A percentile compares a stretch with the other conserved stretches of the same genome.
Evolutionary conservation across 176 grass and related monocot genomes (phyloP).

Genomic region (Musa troglodytarum): DNA sequence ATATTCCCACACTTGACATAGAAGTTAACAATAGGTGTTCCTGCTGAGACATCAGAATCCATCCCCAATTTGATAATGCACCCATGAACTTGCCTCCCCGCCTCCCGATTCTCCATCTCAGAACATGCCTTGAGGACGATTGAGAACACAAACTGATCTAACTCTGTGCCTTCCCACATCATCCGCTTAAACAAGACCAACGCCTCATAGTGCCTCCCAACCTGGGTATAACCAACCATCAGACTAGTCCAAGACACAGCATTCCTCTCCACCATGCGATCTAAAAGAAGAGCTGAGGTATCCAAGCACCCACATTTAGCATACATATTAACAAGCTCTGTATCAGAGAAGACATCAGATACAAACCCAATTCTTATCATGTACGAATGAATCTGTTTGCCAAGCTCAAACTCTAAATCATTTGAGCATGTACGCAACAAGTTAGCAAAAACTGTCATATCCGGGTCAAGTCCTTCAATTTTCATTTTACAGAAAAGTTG

Average conservation of each 20-base stretch:
- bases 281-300: constrained; percentile 13
- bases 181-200: constrained; percentile 6
- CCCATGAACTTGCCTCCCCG: constrained; percentile 17
- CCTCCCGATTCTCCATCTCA: background rate
- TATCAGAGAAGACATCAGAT: background rate
- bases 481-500: constrained; percentile 1
- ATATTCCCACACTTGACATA: constrained; percentile 20
- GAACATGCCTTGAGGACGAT: constrained; percentile 16
- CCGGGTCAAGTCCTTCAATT: constrained; percentile 8
- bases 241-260: constrained; percentile 14
- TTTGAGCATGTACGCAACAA: background rate
- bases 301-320: constrained; percentile 21
- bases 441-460: constrained; percentile 1
- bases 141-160: constrained; percentile 22
- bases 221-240: constrained; percentile 20
- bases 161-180: background rate
- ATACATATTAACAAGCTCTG: constrained; percentile 21
- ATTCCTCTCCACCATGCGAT: constrained; percentile 20
- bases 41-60: constrained; percentile 22
- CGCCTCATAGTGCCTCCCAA: background rate
- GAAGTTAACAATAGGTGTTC: constrained; percentile 19
- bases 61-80: constrained; percentile 19
- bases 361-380: constrained; percentile 4
- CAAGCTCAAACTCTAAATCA: constrained; percentile 7
- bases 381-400: constrained; percentile 14